Evolutionary conservation across 2,329 filamentous ascomycete genomes (phyloP).

Genomic region (Pyricularia sp.): DNA sequence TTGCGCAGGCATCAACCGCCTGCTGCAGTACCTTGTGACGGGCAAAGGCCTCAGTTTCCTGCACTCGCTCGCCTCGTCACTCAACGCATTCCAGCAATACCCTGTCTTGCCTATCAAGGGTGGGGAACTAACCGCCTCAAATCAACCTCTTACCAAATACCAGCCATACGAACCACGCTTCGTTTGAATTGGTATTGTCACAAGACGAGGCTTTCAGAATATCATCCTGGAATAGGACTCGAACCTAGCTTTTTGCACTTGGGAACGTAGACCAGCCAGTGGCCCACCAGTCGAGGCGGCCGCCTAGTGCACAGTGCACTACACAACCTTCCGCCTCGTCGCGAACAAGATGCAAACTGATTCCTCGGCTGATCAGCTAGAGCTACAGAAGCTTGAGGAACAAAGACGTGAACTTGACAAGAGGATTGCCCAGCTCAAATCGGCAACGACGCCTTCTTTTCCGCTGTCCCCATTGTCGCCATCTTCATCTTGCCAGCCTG

Average conservation of each 20-base stretch:
- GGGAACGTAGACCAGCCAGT: neutral
- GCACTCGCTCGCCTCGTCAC: neutral
- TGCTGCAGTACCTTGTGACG: neutral
- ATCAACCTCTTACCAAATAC: neutral
- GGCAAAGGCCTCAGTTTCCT: neutral
- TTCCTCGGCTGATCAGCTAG: neutral
- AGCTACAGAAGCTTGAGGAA: constrained; percentile 3
- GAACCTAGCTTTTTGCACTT: neutral
- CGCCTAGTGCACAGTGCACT: neutral
- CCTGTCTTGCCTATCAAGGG: neutral
- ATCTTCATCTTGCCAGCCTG: neutral
- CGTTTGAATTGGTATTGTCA: neutral
- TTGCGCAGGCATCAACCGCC: neutral
- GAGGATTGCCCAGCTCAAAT: constrained; percentile 2
- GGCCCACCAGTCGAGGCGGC: neutral
- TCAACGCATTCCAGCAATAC: neutral
- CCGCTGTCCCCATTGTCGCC: neutral
- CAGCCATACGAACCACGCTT: neutral
- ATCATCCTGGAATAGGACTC: neutral
- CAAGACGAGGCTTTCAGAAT: neutral
- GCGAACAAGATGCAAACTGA: neutral
- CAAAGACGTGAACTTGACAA: neutral
- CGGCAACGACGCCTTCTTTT: neutral
- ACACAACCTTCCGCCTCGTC: neutral
- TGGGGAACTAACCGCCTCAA: neutral